phyloP scores from a whole-genome alignment of 352 stramenopile species.

The Phytophthora chlamydospora region DNA sequence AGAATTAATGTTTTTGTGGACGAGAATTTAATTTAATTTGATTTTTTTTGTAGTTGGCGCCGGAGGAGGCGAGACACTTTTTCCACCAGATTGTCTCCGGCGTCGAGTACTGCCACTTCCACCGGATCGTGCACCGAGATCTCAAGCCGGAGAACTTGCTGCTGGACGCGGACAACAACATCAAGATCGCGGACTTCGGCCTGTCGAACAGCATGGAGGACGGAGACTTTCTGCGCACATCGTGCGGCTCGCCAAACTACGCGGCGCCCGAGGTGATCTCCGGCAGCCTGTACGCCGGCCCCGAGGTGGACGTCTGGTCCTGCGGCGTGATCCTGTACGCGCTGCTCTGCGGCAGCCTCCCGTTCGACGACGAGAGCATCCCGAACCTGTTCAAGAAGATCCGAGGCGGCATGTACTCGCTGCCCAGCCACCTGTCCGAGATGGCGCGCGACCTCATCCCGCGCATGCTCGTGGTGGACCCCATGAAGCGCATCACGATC shows the following conservation, averaged over 20 bases:
- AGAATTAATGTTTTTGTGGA: conserved; percentile 7
- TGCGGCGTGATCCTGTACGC: conserved; percentile 99
- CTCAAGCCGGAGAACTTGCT: conserved; percentile 98
- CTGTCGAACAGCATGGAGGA: conserved; percentile 99
- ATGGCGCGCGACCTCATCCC: conserved; percentile 97
- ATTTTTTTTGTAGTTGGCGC: conserved; percentile 76
- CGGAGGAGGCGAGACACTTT: conserved; percentile 98
- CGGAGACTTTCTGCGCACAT: conserved; percentile 98
- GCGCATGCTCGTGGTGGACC: conserved; percentile 98
- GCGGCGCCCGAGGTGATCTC: conserved; percentile 99
- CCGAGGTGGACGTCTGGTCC: conserved; percentile 99
- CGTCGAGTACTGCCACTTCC: conserved; percentile 99
- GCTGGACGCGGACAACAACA: conserved; percentile 98
- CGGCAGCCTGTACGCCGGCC: conserved; percentile 97
- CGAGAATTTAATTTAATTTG: conserved; percentile 4
- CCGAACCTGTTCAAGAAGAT: conserved; percentile 99
- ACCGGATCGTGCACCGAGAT: conserved; percentile 99
- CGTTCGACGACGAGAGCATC: conserved; percentile 99
- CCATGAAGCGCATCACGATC: conserved; percentile 99
- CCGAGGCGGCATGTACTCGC: conserved; percentile 96
- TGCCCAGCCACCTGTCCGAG: conserved; percentile 97
- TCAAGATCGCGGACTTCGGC: conserved; percentile 99
- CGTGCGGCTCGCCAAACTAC: conserved; percentile 98
- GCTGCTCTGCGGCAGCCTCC: conserved; percentile 97
- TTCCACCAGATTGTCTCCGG: conserved; percentile 99